Evolutionary conservation across 495 filamentous ascomycete species (phyloP), one percentile per base, ranked within the genome.

Genomic region (Daldinia concentrica): DNA sequence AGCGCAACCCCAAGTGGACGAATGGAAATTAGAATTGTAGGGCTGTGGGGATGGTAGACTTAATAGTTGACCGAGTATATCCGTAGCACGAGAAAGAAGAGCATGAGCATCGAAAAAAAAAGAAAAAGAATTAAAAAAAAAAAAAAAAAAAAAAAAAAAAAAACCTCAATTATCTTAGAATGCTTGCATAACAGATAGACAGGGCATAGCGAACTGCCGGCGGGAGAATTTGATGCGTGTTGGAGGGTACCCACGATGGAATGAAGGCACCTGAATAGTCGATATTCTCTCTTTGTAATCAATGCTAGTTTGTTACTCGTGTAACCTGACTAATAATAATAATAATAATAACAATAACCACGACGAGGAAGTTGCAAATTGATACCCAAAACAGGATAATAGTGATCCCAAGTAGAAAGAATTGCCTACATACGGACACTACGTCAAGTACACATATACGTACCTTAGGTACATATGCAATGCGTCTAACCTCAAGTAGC

Each of bases 271-370:
- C 17, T 27, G 36, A 55, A 43, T 63, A 51, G 63, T 63, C 17
- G 58, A 48, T 6, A 27, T 15, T 54, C 14, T 45, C 32, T 55
- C 50, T 69, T 64, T 66, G 70, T 64, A 68, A 73, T 73, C 61
- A 73, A 27, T 50, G 65, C 64, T 73, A 43, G 66, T 73, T 73
- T 73, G 71, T 73, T 62, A 69, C 58, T 66, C 17, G 71, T 73
- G 71, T 73, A 73, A 73, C 71, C 7, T 65, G 62, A 62, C 65
- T 69, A 69, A 69, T 30, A 27, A 64, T 54, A 48, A 61, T 61
- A 60, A 39, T 45, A 56, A 58, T 30, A 45, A 51, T 29, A 54
- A 56, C 17, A 62, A 71, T 59, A 45, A 50, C 29, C 15, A 57
- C 17, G 8, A 57, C 14, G 54, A 57, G 66, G 54, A 68, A 64